Base-by-base conservation (phyloP, 768 basidiomycete genomes). In the Boletus eberwhitei region DNA sequence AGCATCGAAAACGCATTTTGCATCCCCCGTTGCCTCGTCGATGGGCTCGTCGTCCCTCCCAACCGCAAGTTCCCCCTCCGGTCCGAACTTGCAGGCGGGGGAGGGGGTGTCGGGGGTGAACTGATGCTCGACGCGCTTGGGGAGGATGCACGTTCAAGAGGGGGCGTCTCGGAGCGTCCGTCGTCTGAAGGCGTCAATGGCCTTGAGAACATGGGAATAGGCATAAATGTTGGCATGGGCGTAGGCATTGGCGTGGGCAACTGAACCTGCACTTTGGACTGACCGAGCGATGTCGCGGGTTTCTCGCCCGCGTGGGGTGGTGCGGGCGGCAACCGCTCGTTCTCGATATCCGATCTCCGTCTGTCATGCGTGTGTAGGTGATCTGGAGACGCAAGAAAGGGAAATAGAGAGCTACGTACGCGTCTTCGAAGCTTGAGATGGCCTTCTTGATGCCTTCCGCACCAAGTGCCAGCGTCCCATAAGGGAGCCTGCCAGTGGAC, bases 401-500 rank as follows among this genome's bases (percentile, higher is more conserved):
- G 19, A n/a, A 21, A 49, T 13, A 40, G 5, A 40, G 34, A 11
- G 32, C 26, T 6, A 79, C 83, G 50, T 67, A 84, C 83, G 86
- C 86, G 58, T 87, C 86, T 41, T 81, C 81, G 64, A 87, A 88
- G 54, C 75, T 79, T 42, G 76, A 78, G 58, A 87, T 87, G n/a
- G 81, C 80, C 50, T 86, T 79, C 72, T 86, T 87, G 74, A 88
- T 86, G 17, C 83, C 85, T 60, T 87, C 86, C 1, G 82, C 83
- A 21, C 85, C 86, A 26, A 80, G 70, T 2, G 80, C 85, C 29
- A 87, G 70, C 5, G 78, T 77, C 36, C 80, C 84, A 48, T 71
- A 78, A 0, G 85, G 84, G 8, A 83, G 65, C 55, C 69, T 78
- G 22, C 71, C 71, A 6, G 77, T 72, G 8, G 83, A 79, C 11